A percentile compares a stretch with the other conserved stretches of the same genome.
Conservation (phyloP, 2,329 filamentous ascomycete genomes). For the Gnomoniopsis smithogilvyi region DNA sequence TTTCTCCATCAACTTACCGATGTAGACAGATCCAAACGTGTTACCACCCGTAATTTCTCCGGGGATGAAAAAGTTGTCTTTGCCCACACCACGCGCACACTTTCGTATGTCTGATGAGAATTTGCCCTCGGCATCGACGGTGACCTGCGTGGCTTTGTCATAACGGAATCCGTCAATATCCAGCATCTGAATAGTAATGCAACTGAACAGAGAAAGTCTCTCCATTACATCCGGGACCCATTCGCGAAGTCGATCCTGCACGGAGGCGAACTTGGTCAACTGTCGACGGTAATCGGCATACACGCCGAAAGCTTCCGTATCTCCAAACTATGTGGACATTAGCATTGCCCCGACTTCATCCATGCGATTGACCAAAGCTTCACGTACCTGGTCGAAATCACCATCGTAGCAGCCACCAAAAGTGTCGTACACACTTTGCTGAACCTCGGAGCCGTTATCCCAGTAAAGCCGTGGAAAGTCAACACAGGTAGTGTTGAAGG, state of each 20-base stretch:
- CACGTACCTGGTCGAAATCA: slow-evolving; percentile 15
- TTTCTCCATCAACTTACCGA: slow-evolving; percentile 35
- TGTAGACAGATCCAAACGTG: slow-evolving; percentile 54
- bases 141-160: slow-evolving; percentile 60
- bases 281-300: slow-evolving; percentile 62
- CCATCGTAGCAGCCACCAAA: slow-evolving; percentile 52
- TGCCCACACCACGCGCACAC: slow-evolving; percentile 53
- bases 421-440: slow-evolving; percentile 39
- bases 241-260: slow-evolving; percentile 63
- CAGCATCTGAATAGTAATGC: slow-evolving; percentile 56
- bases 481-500: slow-evolving; percentile 47
- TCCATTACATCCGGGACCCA: slow-evolving; percentile 58
- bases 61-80: slow-evolving; percentile 61
- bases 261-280: slow-evolving; percentile 63
- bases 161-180: slow-evolving; percentile 65
- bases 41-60: slow-evolving; percentile 63
- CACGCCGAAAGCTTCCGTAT: slow-evolving; percentile 61
- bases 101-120: slow-evolving; percentile 53
- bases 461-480: slow-evolving; percentile 58
- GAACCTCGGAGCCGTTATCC: slow-evolving; percentile 51
- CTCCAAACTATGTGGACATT: slow-evolving; percentile 41
- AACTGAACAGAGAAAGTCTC: slow-evolving; percentile 57
- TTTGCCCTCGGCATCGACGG: slow-evolving; percentile 55
- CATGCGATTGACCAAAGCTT: neutral
- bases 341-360: neutral